phyloP scores from a whole-genome alignment of 768 basidiomycete genomes.

The Brasilioporus rufonigricans region DNA sequence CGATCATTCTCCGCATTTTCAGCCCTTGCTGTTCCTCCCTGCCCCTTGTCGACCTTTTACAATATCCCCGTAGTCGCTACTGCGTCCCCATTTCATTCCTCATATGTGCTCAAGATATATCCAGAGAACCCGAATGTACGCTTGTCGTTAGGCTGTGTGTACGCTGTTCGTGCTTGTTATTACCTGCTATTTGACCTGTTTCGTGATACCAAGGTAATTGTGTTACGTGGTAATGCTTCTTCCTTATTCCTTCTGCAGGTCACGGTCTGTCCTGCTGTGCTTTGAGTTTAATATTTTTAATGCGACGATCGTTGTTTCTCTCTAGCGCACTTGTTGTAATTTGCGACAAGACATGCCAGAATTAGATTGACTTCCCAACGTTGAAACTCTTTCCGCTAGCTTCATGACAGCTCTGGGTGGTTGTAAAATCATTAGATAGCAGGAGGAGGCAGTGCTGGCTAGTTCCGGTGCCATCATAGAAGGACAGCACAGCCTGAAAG shows the following conservation, averaged over 20 bases:
- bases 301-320: conserved; percentile 1
- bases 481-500: too few relatives aligned
- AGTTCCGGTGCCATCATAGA: too few relatives aligned
- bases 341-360: conserved; percentile 6
- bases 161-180: conserved; percentile 9
- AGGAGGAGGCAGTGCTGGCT: too few relatives aligned
- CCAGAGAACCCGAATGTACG: conserved; percentile 15
- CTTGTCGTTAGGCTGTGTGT: conserved; percentile 17
- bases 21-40: neutral
- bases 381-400: too few relatives aligned
- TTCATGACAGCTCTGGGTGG: too few relatives aligned
- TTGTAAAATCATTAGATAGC: too few relatives aligned
- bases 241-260: neutral
- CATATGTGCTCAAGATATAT: conserved; percentile 10
- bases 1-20: neutral
- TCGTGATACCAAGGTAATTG: conserved; percentile 1
- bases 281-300: neutral
- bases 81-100: neutral
- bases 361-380: neutral
- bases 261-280: conserved; percentile 3
- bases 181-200: conserved; percentile 9
- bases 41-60: neutral
- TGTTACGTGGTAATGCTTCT: neutral
- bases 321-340: conserved; percentile 11
- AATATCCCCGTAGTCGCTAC: neutral